Percentiles rank a stretch among this genome's conserved stretches.
phyloP scores from a whole-genome alignment of 176 grass and related monocot genomes.

The Rhynchospora tenuis region DNA sequence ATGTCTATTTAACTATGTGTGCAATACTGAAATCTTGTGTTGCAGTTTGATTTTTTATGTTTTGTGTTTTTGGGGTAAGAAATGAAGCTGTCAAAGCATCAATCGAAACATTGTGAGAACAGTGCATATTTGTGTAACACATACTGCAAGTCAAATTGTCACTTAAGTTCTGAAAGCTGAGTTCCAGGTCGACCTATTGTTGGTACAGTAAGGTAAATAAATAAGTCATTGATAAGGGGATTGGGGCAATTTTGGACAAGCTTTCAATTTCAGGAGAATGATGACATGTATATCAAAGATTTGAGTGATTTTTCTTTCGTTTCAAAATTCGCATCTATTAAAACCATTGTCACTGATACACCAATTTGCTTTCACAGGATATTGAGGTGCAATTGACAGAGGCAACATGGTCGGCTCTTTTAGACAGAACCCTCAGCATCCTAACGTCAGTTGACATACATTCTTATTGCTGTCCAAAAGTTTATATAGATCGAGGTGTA shows the following conservation, averaged over 20 bases:
- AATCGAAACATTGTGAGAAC: background rate
- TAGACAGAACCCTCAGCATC: conserved; percentile 51
- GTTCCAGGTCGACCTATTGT: background rate
- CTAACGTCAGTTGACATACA: conserved; percentile 37
- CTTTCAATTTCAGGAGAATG: background rate
- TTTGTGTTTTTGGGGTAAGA: background rate
- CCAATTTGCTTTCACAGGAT: conserved; percentile 19
- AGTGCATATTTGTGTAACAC: background rate
- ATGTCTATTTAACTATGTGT: background rate
- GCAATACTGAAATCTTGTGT: background rate
- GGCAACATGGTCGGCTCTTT: conserved; percentile 69
- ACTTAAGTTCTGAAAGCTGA: background rate
- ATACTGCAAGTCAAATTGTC: background rate
- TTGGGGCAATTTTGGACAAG: background rate
- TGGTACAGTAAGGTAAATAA: background rate
- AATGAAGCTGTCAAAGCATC: background rate
- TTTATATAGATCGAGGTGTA: conserved; percentile 44
- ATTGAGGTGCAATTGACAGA: conserved; percentile 50
- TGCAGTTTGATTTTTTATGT: background rate
- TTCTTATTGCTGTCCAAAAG: conserved; percentile 41
- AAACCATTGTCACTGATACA: background rate
- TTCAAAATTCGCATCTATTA: background rate
- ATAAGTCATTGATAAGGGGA: background rate
- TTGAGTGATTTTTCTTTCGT: background rate
- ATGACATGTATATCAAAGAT: conserved; percentile 40